Base-by-base conservation (phyloP, 1,284 basidiomycete species). In the Moesziomyces aphidis region DNA sequence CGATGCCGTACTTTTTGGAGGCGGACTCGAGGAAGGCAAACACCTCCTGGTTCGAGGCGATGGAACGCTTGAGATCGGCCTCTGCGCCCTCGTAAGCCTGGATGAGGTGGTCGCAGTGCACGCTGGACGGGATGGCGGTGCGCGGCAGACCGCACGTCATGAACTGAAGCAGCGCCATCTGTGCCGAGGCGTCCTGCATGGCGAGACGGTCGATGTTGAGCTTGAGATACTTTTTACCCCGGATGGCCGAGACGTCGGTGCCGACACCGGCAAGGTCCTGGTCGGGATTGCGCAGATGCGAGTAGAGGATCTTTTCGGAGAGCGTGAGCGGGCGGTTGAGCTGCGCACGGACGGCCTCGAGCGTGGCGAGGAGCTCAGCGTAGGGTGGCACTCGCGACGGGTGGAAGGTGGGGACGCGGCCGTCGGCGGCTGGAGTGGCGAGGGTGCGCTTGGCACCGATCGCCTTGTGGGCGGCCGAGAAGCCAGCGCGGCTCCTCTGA, bases 131-230 rank as follows among this genome's bases (percentile, higher is more conserved):
- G 9, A 99, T 95, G 31, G 93, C 93, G 78, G 91, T 93, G 70
- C 89, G 89, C 24, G 90, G 86, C 59, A 98, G 89, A 39, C 94
- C 94, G 67, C 95, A 97, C 62, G 96, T 97, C 93, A 98, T 98
- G 86, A 99, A 99, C 86, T 99, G 97, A 60, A 99, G 86, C 61
- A 97, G 91, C 45, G 97, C 97, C 97, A 99, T 99, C 91, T 99
- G 97, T 49, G 97, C 97, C 43, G 94, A 97, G 34, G 97, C 97
- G 89, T 99, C 97, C 85, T 99, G 97, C 94, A 99, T 97, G 36
- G 97, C 97, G 24, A 99, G 95, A 73, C 97, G 88, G 86, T 98
- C 93, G 7, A 96, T 95, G 66, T 88, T 88, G 46, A 99, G 89
- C 86, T 95, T 95, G 57, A 98, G 88, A 86, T 99, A 97, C 26